Percentiles rank a stretch among this genome's conserved stretches.
Conservation (phyloP, 371 early-diverging fungal genomes). For the Mucor sp. region DNA sequence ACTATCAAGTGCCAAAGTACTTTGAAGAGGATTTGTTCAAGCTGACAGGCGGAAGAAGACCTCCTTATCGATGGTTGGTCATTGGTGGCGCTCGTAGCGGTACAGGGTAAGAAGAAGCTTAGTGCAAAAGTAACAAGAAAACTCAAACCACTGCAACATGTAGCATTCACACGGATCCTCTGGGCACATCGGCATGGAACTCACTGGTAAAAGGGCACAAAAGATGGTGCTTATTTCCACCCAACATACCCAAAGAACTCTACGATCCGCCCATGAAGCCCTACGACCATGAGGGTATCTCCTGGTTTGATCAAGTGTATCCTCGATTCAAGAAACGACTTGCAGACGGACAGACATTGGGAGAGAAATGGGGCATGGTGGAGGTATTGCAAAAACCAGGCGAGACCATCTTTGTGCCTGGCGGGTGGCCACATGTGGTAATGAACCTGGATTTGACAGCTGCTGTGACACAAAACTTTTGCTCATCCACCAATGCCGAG, state of each 20-base stretch:
- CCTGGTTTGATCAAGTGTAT: constrained; percentile 79
- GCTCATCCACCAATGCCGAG: constrained; percentile 75
- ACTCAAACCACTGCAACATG: background rate
- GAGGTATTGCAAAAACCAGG: constrained; percentile 78
- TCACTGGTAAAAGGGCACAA: constrained; percentile 66
- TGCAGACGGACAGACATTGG: constrained; percentile 37
- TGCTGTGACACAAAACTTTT: constrained; percentile 85
- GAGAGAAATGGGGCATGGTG: constrained; percentile 69
- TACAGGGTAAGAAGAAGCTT: constrained; percentile 48
- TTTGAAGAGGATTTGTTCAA: constrained; percentile 79
- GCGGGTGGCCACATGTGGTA: constrained; percentile 86
- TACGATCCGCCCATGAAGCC: constrained; percentile 65
- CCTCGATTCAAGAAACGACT: constrained; percentile 49
- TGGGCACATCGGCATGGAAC: constrained; percentile 75
- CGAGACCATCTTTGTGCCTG: constrained; percentile 85
- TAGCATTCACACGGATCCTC: constrained; percentile 66
- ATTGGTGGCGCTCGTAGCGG: constrained; percentile 68
- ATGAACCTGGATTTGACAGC: constrained; percentile 83
- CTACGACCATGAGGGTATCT: constrained; percentile 75
- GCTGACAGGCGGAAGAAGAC: constrained; percentile 65
- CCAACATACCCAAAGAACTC: constrained; percentile 53
- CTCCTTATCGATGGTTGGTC: constrained; percentile 71
- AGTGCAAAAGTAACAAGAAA: background rate
- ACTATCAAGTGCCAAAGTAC: constrained; percentile 73
- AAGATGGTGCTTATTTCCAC: constrained; percentile 78